Base-by-base conservation (phyloP, 164 flowering plant species). In the Santalum album region DNA sequence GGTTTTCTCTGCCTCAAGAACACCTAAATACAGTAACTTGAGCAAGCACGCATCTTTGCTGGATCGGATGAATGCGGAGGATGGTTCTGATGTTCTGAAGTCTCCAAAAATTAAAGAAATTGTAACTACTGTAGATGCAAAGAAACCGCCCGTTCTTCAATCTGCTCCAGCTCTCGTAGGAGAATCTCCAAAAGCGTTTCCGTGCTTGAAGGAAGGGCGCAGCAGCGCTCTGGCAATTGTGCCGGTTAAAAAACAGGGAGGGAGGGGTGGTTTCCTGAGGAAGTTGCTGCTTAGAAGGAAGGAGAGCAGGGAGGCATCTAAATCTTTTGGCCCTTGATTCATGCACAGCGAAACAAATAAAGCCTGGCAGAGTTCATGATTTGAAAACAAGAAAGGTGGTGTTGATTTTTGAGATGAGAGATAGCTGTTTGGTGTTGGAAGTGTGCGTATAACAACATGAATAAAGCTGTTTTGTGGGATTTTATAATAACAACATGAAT, bases 41-140 rank as follows among this genome's bases (percentile, higher is more conserved):
- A 70, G n/a, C 42, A 71, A 59, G 23, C 77, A 72, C 7, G 61
- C 71, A 24, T 82, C 98, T n/a, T 66, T 91, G 29, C 91, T 72
- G 23, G 86, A 86, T 58, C 83, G 64, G 48, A 76, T 87, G 81
- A 54, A 73, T 56, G 83, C 77, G 2, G 95, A 90, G 38, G 86
- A 76, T 56, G 68, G 57, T 44, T 44, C 55, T 26, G 67, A 72
- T 10, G 63, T 51, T 49, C 60, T 51, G 40, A 53, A 65, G 36
- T 74, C 84, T 51, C 71, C 75, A 17, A 60, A 64, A 56, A 63
- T 60, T 42, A 75, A 78, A 59, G 74, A 69, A 53, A 72, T 65
- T 11, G 60, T 54, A 51, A 57, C 70, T 58, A 69, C 62, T n/a
- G 49, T 49, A 19, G 74, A 68, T 25, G 26, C 72, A 51, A 53